Evolutionary conservation across 148 eudicot genomes (phyloP).

Genomic region (Vaccinium macrocarpon): DNA sequence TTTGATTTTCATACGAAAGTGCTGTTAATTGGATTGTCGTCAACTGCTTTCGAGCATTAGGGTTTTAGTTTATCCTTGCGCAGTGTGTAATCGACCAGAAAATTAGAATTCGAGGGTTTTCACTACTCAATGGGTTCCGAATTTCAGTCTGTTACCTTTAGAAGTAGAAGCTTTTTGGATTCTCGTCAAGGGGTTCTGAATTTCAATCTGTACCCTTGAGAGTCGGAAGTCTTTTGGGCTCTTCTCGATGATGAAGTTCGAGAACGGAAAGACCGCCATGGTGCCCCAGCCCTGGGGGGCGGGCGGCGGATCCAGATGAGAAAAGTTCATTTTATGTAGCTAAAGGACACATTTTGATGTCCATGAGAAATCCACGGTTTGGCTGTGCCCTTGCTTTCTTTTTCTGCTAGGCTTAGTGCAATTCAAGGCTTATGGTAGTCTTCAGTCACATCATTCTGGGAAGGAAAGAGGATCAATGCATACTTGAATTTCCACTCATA

Average conservation of each 20-base stretch:
- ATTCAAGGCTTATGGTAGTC: too few relatives aligned
- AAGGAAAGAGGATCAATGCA: too few relatives aligned
- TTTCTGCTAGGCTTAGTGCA: too few relatives aligned
- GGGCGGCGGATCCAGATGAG: too few relatives aligned
- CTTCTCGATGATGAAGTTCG: not conserved
- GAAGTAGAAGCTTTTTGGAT: not conserved
- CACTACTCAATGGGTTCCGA: not conserved
- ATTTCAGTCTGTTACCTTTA: not conserved
- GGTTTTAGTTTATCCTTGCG: not conserved
- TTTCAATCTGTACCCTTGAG: not conserved
- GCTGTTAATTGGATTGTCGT: not conserved
- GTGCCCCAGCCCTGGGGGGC: too few relatives aligned
- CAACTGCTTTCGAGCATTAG: not conserved
- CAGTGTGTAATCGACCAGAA: not conserved
- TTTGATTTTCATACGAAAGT: not conserved
- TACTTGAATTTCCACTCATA: too few relatives aligned
- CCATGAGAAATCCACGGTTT: too few relatives aligned
- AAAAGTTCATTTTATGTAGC: too few relatives aligned
- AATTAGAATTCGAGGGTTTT: not conserved
- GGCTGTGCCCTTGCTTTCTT: too few relatives aligned
- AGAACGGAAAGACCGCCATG: not conserved
- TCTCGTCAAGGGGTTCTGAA: not conserved
- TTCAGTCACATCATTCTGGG: too few relatives aligned
- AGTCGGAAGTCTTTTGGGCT: not conserved
- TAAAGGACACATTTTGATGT: too few relatives aligned